Base-by-base conservation (phyloP, 352 stramenopile genomes). In the Blastocystis sp. region DNA sequence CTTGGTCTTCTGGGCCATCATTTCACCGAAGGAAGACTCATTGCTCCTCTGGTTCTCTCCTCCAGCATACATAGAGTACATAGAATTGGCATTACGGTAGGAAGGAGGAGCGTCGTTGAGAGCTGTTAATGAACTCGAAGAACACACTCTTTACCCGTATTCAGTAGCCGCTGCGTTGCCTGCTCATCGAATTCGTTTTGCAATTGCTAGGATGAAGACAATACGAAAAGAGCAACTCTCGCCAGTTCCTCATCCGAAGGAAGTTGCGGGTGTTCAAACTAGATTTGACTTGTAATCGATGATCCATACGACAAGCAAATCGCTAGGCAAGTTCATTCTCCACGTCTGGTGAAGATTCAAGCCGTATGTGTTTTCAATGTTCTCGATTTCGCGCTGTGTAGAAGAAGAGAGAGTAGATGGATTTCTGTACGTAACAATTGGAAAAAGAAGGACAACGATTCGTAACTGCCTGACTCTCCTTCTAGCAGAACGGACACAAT, bases 141-240 rank as follows among this genome's bases (percentile, higher is more conserved):
- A 71, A 9, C 19, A 40, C 23, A 71, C 2, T 71, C 23, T 38
- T 67, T 21, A 64, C 38, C 56, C 53, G 19, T 69, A n/a, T 28
- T 21, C 28, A 67, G 34, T 56, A 56, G 48, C 14, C 48, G 48
- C 34, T 84, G 19, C 17, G 74, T 69, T 11, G 74, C 74, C 48
- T 84, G 74, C 40, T 84, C 74, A 23, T 84, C 74, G 52, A 70
- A 84, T 45, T 84, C 52, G 17, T 84, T 84, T 28, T 84, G 74
- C 48, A 84, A 69, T 48, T n/a, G 10, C 74, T 84, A 84, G 21
- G 45, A n/a, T 70, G 11, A 53, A n/a, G 21, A 52, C 14, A 23
- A 65, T 40, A 28, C 2, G 40, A 19, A 52, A 0, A 14, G 4
- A 19, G 19, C 40, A 48, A 84, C 74, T 64, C 74, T 84, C 0